Evolutionary conservation across 768 basidiomycete genomes (phyloP), one percentile per base, ranked within the genome.

Genomic region (Leccinum disarticulatum): DNA sequence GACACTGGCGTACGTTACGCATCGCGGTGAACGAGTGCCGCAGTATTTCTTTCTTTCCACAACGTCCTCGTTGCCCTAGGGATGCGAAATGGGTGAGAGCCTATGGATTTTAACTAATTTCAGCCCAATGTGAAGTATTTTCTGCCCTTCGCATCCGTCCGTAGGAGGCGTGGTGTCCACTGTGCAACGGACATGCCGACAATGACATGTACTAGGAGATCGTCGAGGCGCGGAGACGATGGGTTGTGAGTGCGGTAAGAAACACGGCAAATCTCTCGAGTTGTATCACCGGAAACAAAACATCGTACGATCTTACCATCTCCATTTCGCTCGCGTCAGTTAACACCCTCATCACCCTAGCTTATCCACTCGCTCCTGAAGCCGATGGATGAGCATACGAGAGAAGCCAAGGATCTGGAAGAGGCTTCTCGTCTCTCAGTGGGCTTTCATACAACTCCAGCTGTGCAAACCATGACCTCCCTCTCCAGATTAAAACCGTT

Each of bases 381-480:
- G 74, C 84, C 94, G 1, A 89, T 98, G 84, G 90, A 93, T 35
- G 87, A 88, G 28, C 91, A 95, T 67, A 93, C 92, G 1, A 82
- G 85, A 54, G 92, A 96, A 66, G 94, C 93, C 15, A 82, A 80
- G 60, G 79, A 81, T 14, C 85, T 87, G 31, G 88, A 88, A 70
- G 83, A 87, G 36, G 80, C 80, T 31, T 78, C 82, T 38, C 87
- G 90, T 19, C 66, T 91, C 51, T 80, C 88, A 22, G 91, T 91
- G 67, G 61, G 84, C 74, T 10, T 48, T 31, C 46, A 25, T 36
- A 0, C 38, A 7, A 57, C 22, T 19, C n/a, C 10, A 13, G 47
- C 11, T 10, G 19, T 19, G 19, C 10, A n/a, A 46, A n/a, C 43
- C 19, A n/a, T 56, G 41, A 13, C 36, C 19, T 48, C 35, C 51